These are phyloP conservation scores for Trebouxia sp. DNA, from an alignment of 139 green algal species.

Conservation along the genomic window DNA sequence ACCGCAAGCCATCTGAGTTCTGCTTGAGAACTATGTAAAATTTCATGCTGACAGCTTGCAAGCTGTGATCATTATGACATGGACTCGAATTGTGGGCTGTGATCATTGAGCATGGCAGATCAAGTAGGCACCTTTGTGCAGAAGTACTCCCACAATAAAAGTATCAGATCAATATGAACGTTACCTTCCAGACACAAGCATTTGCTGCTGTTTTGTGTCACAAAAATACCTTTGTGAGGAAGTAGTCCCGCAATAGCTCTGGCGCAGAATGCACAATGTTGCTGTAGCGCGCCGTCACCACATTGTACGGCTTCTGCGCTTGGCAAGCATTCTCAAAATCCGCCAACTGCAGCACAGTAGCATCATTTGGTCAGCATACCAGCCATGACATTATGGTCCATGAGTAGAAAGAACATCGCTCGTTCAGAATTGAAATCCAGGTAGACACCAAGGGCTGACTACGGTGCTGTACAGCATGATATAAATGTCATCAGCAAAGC, in stretches of 20 bases:
- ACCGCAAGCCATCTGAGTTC: no score
- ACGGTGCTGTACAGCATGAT: not conserved
- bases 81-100: no score
- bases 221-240: constrained; percentile 37
- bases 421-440: not conserved
- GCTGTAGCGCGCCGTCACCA: constrained; percentile 36
- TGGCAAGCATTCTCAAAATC: constrained; percentile 67
- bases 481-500: not conserved
- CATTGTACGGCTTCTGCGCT: constrained; percentile 39
- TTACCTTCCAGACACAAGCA: no score
- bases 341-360: constrained; percentile 38
- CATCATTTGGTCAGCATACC: not conserved
- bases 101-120: not conserved
- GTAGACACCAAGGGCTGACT: not conserved
- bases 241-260: constrained; percentile 53
- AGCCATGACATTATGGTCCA: not conserved
- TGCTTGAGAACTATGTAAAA: no score
- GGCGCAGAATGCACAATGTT: constrained; percentile 65
- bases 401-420: not conserved
- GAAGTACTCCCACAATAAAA: no score
- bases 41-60: no score
- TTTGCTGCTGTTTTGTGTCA: no score
- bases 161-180: no score
- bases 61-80: no score
- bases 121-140: no score